phyloP scores from a whole-genome alignment of 2,329 filamentous ascomycete species.

The Fusarium floridanum region DNA sequence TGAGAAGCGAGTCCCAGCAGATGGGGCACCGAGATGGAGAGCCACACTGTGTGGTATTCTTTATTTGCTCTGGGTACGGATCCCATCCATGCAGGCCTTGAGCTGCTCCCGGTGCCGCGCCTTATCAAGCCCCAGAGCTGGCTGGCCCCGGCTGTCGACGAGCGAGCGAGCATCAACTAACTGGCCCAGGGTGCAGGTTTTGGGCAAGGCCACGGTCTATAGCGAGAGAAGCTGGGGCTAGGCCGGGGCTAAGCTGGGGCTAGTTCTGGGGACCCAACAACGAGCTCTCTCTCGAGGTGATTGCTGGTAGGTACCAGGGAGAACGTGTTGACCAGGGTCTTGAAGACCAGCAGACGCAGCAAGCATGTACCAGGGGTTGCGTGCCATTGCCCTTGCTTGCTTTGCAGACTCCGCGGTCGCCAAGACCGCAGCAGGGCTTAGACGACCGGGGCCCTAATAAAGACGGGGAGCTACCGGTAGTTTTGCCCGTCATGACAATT shows the following conservation, averaged over 20 bases:
- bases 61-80: constrained; percentile 41
- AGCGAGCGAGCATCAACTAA: constrained; percentile 19
- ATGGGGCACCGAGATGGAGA: constrained; percentile 39
- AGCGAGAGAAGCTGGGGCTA: constrained; percentile 35
- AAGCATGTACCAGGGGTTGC: constrained; percentile 35
- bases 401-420: constrained; percentile 31
- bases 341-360: constrained; percentile 38
- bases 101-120: constrained; percentile 36
- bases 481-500: constrained; percentile 38
- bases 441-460: constrained; percentile 38
- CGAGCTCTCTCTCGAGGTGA: constrained; percentile 35
- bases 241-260: constrained; percentile 39
- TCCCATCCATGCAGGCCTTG: constrained; percentile 41
- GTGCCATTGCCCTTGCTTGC: constrained; percentile 38
- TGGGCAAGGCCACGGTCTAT: constrained; percentile 33
- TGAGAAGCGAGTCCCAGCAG: constrained; percentile 37
- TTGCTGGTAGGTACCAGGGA: constrained; percentile 41
- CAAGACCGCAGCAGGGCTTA: constrained; percentile 44
- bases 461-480: constrained; percentile 46
- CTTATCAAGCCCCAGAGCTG: constrained; percentile 46
- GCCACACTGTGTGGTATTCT: constrained; percentile 45
- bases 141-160: constrained; percentile 28
- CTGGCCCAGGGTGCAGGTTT: constrained; percentile 28
- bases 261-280: constrained; percentile 24
- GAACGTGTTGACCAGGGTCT: constrained; percentile 41